phyloP scores from a whole-genome alignment of 192 early-diverging fungal genomes.

The Coemansia sp. region DNA sequence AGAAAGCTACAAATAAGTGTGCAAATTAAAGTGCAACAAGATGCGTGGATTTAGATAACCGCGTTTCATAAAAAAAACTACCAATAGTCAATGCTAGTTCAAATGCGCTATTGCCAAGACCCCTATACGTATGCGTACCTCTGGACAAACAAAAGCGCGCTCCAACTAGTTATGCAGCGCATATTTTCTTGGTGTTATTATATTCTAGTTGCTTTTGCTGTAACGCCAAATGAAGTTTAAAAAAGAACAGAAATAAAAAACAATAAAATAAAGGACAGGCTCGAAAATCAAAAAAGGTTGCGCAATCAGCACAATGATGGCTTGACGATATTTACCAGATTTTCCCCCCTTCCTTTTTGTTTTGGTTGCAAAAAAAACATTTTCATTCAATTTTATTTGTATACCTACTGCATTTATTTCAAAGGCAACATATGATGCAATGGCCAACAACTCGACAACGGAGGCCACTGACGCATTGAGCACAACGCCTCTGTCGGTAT shows the following conservation, averaged over 20 bases:
- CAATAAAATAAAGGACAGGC: not conserved
- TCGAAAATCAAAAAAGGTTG: no score
- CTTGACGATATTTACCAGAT: not conserved
- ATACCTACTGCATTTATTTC: not conserved
- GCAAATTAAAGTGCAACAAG: not conserved
- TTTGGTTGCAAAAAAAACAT: not conserved
- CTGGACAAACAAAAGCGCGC: conserved; percentile 30
- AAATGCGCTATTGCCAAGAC: no score
- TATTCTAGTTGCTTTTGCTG: no score
- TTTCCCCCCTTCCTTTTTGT: not conserved
- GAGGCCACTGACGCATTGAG: not conserved
- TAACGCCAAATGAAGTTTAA: not conserved
- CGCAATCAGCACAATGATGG: no score
- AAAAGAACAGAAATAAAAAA: not conserved
- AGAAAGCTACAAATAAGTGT: not conserved
- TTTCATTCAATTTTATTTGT: not conserved
- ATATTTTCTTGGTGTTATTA: not conserved
- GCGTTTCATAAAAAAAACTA: not conserved
- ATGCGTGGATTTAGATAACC: not conserved
- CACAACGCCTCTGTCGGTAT: conserved; percentile 22
- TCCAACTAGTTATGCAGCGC: conserved; percentile 13
- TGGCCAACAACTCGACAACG: conserved; percentile 22
- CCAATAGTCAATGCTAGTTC: not conserved
- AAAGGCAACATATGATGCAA: conserved; percentile 30
- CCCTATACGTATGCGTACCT: conserved; percentile 18